Percentiles rank a stretch among this genome's conserved stretches.
Conservation (phyloP, 257 asterid species). For the Coffea eugenioides region DNA sequence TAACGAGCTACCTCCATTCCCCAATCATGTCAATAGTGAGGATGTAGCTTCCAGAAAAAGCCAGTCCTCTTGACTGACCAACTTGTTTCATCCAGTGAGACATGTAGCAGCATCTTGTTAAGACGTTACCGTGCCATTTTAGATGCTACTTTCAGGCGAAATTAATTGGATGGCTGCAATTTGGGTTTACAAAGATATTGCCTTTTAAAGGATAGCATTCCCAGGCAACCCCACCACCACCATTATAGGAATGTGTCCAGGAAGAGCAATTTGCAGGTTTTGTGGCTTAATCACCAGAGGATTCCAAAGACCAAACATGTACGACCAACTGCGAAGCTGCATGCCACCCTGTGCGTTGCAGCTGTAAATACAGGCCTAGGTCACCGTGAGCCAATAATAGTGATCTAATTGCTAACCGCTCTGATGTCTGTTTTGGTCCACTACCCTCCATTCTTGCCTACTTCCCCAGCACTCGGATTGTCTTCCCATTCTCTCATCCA, state of each 20-base stretch:
- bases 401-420: not conserved
- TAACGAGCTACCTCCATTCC: not conserved
- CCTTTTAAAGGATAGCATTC: not conserved
- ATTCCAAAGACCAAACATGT: not conserved
- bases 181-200: not conserved
- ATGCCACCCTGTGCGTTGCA: not conserved
- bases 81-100: not conserved
- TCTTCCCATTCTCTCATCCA: not conserved
- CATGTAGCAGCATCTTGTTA: not conserved
- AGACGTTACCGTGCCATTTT: not conserved
- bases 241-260: not conserved
- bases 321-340: not conserved
- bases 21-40: not conserved
- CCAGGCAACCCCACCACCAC: not conserved
- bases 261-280: not conserved
- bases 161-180: not conserved
- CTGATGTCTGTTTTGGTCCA: not conserved
- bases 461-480: not conserved
- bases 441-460: not conserved
- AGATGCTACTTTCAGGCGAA: not conserved
- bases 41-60: not conserved
- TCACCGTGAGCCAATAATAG: not conserved
- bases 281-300: not conserved
- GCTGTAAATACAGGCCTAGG: not conserved
- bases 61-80: not conserved